Conservation (phyloP, 192 early-diverging fungal genomes). For the Coemansia sp. region DNA sequence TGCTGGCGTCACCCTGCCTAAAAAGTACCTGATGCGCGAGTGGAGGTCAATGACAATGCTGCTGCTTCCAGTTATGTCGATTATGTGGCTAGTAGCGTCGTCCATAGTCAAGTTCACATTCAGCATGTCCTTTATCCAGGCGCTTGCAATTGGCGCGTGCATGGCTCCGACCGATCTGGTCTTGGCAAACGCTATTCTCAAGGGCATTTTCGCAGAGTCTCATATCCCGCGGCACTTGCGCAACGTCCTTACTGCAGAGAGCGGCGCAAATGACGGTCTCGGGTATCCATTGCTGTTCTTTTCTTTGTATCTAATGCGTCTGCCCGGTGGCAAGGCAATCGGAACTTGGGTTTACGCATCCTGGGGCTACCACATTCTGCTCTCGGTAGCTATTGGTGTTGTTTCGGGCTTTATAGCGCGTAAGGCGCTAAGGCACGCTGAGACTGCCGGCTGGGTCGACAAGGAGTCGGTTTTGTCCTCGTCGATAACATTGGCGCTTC, state of each 20-base stretch:
- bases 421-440: slow-evolving; percentile 66
- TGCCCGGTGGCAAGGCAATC: slow-evolving; percentile 62
- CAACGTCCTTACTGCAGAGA: slow-evolving; percentile 75
- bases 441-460: slow-evolving; percentile 76
- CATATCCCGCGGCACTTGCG: slow-evolving; percentile 77
- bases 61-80: slow-evolving; percentile 76
- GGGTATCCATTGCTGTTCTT: slow-evolving; percentile 84
- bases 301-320: slow-evolving; percentile 66
- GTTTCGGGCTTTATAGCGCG: slow-evolving; percentile 70
- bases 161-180: slow-evolving; percentile 93
- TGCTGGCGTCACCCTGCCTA: slow-evolving; percentile 78
- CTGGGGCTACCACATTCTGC: slow-evolving; percentile 75
- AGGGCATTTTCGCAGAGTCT: slow-evolving; percentile 85
- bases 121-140: slow-evolving; percentile 58
- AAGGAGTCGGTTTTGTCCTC: slow-evolving; percentile 83
- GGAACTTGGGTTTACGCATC: slow-evolving; percentile 77
- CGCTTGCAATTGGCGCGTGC: slow-evolving; percentile 79
- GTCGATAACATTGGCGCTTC: slow-evolving; percentile 71
- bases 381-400: slow-evolving; percentile 71
- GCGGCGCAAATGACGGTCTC: slow-evolving; percentile 87
- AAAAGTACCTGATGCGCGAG: slow-evolving; percentile 72
- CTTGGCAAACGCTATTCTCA: slow-evolving; percentile 90
- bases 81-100: slow-evolving; percentile 76
- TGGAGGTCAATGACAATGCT: slow-evolving; percentile 66
- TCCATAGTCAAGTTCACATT: slow-evolving; percentile 64